A percentile compares a stretch with the other conserved stretches of the same genome.
Conservation (phyloP, 148 eudicot genomes). For the Simmondsia chinensis region DNA sequence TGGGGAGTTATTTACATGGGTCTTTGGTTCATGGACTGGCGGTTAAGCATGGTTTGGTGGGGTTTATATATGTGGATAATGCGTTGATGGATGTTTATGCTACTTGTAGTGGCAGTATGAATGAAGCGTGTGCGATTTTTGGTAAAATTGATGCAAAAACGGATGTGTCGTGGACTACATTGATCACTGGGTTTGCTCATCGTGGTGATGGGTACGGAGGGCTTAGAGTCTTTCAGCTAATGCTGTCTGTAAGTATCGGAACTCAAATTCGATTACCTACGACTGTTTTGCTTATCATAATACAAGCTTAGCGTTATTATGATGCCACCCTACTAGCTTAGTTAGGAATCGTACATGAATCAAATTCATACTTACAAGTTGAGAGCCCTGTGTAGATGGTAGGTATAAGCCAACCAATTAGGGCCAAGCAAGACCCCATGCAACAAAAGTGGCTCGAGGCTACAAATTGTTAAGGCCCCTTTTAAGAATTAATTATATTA, state of each 20-base stretch:
- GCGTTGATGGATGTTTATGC: conserved; percentile 76
- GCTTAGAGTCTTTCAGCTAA: conserved; percentile 43
- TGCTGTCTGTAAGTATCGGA: conserved; percentile 49
- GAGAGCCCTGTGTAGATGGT: too few species aligned
- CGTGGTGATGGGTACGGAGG: conserved; percentile 65
- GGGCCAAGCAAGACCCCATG: too few species aligned
- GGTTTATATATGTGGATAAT: conserved; percentile 53
- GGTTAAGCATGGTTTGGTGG: conserved; percentile 45
- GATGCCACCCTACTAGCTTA: too few species aligned
- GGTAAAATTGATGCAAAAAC: conserved; percentile 34
- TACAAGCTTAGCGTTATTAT: too few species aligned
- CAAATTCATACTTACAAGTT: too few species aligned
- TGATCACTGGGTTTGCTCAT: conserved; percentile 82
- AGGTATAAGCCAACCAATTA: too few species aligned
- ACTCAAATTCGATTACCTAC: too few species aligned
- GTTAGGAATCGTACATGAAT: too few species aligned
- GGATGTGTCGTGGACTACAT: conserved; percentile 74
- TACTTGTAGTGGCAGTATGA: conserved; percentile 51
- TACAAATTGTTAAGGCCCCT: too few species aligned
- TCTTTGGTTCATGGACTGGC: conserved; percentile 59
- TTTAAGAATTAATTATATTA: too few species aligned
- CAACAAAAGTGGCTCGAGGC: too few species aligned
- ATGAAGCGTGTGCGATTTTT: conserved; percentile 47
- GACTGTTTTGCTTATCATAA: too few species aligned
- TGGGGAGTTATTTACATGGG: conserved; percentile 39